phyloP scores from a whole-genome alignment of 164 flowering plant species.

The Stephania japonica region DNA sequence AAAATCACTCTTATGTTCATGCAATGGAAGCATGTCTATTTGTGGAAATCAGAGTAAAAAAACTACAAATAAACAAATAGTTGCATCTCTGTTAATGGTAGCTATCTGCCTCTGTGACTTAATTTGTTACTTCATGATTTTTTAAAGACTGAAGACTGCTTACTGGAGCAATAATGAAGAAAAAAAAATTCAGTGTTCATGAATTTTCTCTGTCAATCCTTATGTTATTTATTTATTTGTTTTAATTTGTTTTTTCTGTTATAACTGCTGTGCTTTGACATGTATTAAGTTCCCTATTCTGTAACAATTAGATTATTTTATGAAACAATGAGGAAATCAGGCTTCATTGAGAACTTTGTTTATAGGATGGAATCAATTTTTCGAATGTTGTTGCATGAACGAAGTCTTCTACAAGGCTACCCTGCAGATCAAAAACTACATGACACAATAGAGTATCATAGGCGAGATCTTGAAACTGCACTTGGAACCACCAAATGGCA shows the following conservation, averaged over 20 bases:
- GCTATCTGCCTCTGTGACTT: neutral
- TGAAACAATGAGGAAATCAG: neutral
- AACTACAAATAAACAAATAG: neutral
- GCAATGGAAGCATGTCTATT: neutral
- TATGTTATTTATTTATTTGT: no score
- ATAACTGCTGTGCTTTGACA: neutral
- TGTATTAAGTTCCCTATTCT: neutral
- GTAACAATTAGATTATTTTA: neutral
- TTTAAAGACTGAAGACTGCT: no score
- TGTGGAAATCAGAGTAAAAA: neutral
- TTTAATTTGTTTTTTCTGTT: no score
- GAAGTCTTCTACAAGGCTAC: conserved; percentile 33
- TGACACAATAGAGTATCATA: conserved; percentile 38
- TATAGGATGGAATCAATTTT: conserved; percentile 51
- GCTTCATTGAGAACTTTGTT: neutral
- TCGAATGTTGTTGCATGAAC: conserved; percentile 42
- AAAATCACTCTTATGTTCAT: neutral
- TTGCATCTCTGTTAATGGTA: neutral
- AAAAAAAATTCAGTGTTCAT: no score
- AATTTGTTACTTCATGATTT: neutral
- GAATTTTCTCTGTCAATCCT: no score
- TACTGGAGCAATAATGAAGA: no score
- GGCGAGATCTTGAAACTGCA: conserved; percentile 47
- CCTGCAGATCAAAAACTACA: conserved; percentile 33
- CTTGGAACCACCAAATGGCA: conserved; percentile 63